These are phyloP conservation scores for Cutaneotrichosporon arboriforme DNA, from an alignment of 1,284 basidiomycete species.

Conservation along the genomic window DNA sequence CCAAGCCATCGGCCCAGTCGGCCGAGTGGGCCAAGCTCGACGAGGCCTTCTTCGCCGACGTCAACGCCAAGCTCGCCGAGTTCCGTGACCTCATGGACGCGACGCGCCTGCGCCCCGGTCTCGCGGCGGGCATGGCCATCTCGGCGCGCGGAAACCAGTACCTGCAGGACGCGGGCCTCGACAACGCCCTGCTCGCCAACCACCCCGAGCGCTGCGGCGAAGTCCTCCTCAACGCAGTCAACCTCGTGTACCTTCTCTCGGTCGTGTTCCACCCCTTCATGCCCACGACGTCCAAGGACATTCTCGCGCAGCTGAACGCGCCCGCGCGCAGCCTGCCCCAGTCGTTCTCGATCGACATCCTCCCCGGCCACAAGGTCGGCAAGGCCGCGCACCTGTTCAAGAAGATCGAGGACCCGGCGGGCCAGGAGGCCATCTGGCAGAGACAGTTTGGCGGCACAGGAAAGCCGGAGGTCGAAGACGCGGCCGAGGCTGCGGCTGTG, in stretches of 20 bases:
- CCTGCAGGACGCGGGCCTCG: constrained; percentile 83
- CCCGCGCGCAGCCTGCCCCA: constrained; percentile 72
- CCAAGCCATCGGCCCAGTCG: constrained; percentile 47
- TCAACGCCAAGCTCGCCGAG: constrained; percentile 68
- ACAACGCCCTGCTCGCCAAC: constrained; percentile 79
- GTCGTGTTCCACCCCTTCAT: constrained; percentile 91
- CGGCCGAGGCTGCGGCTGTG: constrained; percentile 31
- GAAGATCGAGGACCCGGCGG: constrained; percentile 66
- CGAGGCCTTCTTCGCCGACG: constrained; percentile 69
- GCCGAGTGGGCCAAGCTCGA: constrained; percentile 57
- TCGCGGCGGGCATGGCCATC: constrained; percentile 82
- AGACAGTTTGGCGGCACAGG: constrained; percentile 68
- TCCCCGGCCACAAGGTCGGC: constrained; percentile 79
- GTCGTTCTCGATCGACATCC: constrained; percentile 67
- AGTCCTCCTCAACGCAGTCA: constrained; percentile 82
- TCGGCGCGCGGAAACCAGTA: constrained; percentile 92
- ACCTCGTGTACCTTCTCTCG: constrained; percentile 87
- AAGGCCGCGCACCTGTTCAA: constrained; percentile 88
- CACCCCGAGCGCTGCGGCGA: constrained; percentile 80
- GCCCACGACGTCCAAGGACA: constrained; percentile 78
- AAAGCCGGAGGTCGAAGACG: constrained; percentile 31
- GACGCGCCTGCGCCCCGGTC: constrained; percentile 81
- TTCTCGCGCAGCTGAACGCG: constrained; percentile 84
- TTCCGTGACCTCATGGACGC: constrained; percentile 86
- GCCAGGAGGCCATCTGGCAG: constrained; percentile 76